These are phyloP conservation scores for Curvularia sp. DNA, from an alignment of 2,329 filamentous ascomycete genomes.

Conservation along the genomic window DNA sequence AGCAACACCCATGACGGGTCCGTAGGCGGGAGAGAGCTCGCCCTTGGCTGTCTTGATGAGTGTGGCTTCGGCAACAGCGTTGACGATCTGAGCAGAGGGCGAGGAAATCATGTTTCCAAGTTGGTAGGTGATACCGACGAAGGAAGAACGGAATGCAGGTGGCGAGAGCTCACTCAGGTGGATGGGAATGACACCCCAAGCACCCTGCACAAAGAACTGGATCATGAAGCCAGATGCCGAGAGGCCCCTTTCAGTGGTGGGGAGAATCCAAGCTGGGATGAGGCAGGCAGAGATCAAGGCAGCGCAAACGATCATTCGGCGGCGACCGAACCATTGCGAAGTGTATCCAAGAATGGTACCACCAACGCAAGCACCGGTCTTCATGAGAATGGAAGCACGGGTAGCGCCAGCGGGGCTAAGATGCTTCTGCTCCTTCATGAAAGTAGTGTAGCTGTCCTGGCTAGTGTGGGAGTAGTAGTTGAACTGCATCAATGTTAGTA, in stretches of 20 bases:
- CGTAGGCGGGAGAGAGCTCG: constrained; percentile 70
- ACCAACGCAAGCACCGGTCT: constrained; percentile 76
- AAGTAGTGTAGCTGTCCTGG: constrained; percentile 83
- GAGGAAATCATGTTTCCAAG: constrained; percentile 77
- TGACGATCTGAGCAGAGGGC: constrained; percentile 77
- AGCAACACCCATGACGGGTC: constrained; percentile 75
- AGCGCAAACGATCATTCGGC: constrained; percentile 69
- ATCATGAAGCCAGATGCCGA: constrained; percentile 72
- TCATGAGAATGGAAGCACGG: constrained; percentile 82
- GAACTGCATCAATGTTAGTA: constrained; percentile 54
- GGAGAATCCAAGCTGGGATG: constrained; percentile 75
- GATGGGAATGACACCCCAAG: constrained; percentile 61
- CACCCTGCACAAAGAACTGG: constrained; percentile 61
- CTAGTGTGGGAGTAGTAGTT: constrained; percentile 74
- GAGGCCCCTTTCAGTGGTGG: constrained; percentile 64
- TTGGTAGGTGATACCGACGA: constrained; percentile 76
- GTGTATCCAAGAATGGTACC: constrained; percentile 76
- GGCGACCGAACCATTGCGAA: constrained; percentile 77
- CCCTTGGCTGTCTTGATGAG: constrained; percentile 62
- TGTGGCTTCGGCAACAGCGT: constrained; percentile 68
- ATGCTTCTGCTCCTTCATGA: constrained; percentile 76
- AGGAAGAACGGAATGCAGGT: constrained; percentile 71
- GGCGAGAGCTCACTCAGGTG: constrained; percentile 78
- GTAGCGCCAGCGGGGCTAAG: constrained; percentile 68
- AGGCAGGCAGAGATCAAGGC: constrained; percentile 66